Conservation (phyloP, 2,329 filamentous ascomycete species). For the Venturia asperata region DNA sequence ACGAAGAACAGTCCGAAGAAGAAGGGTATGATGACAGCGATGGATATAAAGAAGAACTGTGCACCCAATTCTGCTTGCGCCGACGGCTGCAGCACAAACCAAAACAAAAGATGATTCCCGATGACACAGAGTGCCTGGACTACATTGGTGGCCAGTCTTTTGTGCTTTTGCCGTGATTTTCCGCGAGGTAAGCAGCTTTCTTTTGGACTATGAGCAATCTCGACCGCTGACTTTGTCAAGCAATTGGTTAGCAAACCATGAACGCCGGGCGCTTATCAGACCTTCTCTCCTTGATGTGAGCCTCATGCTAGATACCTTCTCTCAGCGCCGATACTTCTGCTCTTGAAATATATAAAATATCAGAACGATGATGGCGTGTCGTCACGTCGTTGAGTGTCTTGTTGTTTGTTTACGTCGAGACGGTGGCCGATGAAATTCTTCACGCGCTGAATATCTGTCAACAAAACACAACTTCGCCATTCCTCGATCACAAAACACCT, state of each 20-base stretch:
- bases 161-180: no score
- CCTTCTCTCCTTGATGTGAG: neutral
- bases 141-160: no score
- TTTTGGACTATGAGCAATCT: no score
- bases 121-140: neutral
- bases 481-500: neutral
- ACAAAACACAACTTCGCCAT: neutral
- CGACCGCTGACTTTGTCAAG: no score
- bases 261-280: no score
- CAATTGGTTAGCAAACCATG: neutral
- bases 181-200: no score
- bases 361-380: neutral
- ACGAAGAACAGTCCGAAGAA: no score
- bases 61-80: neutral
- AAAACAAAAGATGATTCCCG: neutral
- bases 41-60: neutral
- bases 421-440: neutral
- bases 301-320: neutral
- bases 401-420: neutral
- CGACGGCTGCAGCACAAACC: neutral
- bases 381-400: neutral
- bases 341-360: neutral
- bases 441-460: neutral
- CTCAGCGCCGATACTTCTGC: neutral
- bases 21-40: no score